Evolutionary conservation across 129 eudicot genomes (phyloP).

Genomic region (Sambucus nigra): DNA sequence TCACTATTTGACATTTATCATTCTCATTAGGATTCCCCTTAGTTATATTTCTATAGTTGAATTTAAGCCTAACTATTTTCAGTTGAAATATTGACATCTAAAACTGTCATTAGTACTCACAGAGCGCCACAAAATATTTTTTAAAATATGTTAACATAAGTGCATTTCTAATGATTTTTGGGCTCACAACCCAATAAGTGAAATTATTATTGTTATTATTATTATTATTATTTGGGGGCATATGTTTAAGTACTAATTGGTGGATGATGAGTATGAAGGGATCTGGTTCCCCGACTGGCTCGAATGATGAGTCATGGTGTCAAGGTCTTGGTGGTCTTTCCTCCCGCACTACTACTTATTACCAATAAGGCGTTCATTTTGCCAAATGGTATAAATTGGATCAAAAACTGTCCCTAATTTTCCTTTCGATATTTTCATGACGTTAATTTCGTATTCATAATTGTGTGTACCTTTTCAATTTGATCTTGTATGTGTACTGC

Average conservation of each 20-base stretch:
- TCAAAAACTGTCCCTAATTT: not conserved
- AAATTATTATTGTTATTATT: not conserved
- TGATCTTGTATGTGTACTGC: conserved; percentile 57
- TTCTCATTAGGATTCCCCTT: no score
- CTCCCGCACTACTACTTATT: conserved; percentile 81
- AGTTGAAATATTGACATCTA: no score
- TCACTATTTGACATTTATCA: no score
- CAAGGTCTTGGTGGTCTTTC: conserved; percentile 92
- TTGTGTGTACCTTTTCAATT: not conserved
- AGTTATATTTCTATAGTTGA: no score
- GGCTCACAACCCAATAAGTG: no score
- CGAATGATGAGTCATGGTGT: conserved; percentile 84
- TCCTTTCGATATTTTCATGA: not conserved
- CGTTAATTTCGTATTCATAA: no score
- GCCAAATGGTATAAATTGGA: conserved; percentile 50
- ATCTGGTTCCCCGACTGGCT: conserved; percentile 73
- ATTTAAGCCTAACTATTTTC: no score
- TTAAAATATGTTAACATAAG: no score
- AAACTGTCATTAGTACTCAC: no score
- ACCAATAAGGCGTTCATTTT: conserved; percentile 79
- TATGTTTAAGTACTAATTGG: not conserved
- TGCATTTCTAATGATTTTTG: no score
- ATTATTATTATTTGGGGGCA: no score
- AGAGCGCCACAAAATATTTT: no score
- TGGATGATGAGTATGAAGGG: conserved; percentile 26